Conservation (phyloP, 306 rosid species). For the Cicer chorassanicum region DNA sequence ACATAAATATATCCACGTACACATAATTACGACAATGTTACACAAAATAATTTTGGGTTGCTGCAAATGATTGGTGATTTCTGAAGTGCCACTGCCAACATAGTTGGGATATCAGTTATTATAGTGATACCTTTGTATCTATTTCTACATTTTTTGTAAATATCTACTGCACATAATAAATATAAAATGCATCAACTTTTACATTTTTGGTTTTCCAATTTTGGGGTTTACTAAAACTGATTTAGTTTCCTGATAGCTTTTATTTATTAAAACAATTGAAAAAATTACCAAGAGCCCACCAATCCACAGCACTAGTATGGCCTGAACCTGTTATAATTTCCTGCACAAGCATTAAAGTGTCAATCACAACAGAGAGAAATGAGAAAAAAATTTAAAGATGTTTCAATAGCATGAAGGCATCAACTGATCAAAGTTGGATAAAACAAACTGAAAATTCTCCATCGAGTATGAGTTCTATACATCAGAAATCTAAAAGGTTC, state of each 20-base stretch:
- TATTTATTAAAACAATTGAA: conserved; percentile 8
- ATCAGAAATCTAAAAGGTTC: background rate
- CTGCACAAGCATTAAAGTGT: conserved; percentile 56
- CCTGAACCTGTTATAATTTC: conserved; percentile 95
- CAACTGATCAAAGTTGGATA: too few relatives aligned
- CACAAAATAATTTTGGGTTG: too few relatives aligned
- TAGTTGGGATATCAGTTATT: too few relatives aligned
- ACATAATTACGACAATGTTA: too few relatives aligned
- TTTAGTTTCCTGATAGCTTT: conserved; percentile 13
- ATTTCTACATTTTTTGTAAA: too few relatives aligned
- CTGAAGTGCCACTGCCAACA: too few relatives aligned
- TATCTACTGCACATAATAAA: background rate
- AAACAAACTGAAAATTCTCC: too few relatives aligned
- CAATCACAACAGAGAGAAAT: conserved; percentile 14
- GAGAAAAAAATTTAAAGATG: conserved; percentile 11
- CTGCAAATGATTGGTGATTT: too few relatives aligned
- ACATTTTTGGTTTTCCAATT: background rate
- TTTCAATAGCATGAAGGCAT: conserved; percentile 7
- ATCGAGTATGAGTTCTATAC: too few relatives aligned
- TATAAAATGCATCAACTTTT: conserved; percentile 9
- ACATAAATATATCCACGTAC: too few relatives aligned
- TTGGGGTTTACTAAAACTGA: background rate
- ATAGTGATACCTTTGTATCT: too few relatives aligned
- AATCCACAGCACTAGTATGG: conserved; percentile 96
- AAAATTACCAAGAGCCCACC: conserved; percentile 98